Evolutionary conservation across 2,329 filamentous ascomycete genomes (phyloP).

Genomic region (Fusarium metavorans): DNA sequence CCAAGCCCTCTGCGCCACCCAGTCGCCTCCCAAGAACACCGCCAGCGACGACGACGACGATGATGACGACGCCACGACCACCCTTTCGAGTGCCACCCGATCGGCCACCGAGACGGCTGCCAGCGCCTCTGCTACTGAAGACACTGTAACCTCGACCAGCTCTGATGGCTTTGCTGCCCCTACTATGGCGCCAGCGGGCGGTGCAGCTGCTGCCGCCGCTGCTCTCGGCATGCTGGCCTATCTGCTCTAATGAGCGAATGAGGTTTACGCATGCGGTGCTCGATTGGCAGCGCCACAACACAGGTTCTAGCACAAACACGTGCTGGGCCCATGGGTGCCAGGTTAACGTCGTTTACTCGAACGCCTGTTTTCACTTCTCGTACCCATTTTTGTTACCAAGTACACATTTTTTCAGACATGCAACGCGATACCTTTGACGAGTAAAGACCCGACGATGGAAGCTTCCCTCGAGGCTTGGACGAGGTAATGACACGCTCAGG

Average conservation of each 20-base stretch:
- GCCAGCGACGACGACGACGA: slow-evolving; percentile 34
- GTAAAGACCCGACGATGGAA: slow-evolving; percentile 41
- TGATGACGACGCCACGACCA: slow-evolving; percentile 40
- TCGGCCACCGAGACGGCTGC: slow-evolving; percentile 32
- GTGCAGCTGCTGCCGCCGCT: slow-evolving; percentile 59
- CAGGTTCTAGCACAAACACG: slow-evolving; percentile 33
- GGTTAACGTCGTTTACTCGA: slow-evolving; percentile 15
- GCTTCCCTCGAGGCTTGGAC: slow-evolving; percentile 29
- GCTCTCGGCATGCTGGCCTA: slow-evolving; percentile 66
- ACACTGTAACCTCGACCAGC: slow-evolving; percentile 50
- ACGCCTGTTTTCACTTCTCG: slow-evolving; percentile 47
- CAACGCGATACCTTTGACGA: slow-evolving; percentile 45
- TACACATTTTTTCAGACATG: slow-evolving; percentile 46
- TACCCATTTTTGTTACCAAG: slow-evolving; percentile 49
- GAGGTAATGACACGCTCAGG: slow-evolving; percentile 37
- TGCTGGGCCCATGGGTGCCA: slow-evolving; percentile 26
- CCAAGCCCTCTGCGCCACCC: slow-evolving; percentile 58
- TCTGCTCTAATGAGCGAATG: slow-evolving; percentile 55
- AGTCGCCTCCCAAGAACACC: slow-evolving; percentile 50
- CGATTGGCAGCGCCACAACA: slow-evolving; percentile 33
- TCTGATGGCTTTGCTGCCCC: slow-evolving; percentile 52
- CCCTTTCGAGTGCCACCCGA: slow-evolving; percentile 41
- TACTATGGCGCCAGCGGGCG: slow-evolving; percentile 57
- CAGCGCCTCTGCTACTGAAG: slow-evolving; percentile 33
- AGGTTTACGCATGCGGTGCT: slow-evolving; percentile 31